Base-by-base conservation (phyloP, 345 rosid genomes). In the Isatis tinctoria region DNA sequence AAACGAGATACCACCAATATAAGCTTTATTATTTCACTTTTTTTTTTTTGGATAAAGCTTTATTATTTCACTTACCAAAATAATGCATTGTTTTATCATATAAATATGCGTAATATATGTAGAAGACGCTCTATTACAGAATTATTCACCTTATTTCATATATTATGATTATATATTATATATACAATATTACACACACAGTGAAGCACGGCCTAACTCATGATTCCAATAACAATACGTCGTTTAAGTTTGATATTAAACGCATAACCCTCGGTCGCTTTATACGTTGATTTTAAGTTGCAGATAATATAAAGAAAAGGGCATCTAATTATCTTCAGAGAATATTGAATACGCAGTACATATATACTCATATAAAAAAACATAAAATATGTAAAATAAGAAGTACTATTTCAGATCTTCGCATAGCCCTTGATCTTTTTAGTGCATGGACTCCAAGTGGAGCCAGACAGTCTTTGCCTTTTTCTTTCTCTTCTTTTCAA, bases 381-480 rank as follows among this genome's bases (percentile, higher is more conserved):
- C 13, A 30, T 56, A 47, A 30, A 30, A 32, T 8, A 4, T 12
- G 17, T 52, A 53, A 40, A 41, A 64, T 14, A 64, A 52, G 4
- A 28, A 60, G 62, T 75, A 67, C 44, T 60, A 67, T 33, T 61
- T 69, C 16, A 69, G 39, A 75, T 68, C 63, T 51, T 60, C 54
- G 32, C 57, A 26, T 68, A 61, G 58, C 56, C 70, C 62, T 54
- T 62, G 74, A 69, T 53, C 18, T 27, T 70, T 60, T 45, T 36
- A 45, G 75, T 47, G 72, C 14, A 32, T 65, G 67, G 67, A 39
- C 39, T 70, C 66, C 54, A 56, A 70, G 80, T 77, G 80, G 80
- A 70, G 61, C 72, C 30, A 69, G 70, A 75, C 69, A 69, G 65
- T 75, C 79, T 47, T 69, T 9, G 60, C 70, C 70, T 75, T 75